phyloP scores from a whole-genome alignment of 1,284 basidiomycete species.

The Tilletia horrida region DNA sequence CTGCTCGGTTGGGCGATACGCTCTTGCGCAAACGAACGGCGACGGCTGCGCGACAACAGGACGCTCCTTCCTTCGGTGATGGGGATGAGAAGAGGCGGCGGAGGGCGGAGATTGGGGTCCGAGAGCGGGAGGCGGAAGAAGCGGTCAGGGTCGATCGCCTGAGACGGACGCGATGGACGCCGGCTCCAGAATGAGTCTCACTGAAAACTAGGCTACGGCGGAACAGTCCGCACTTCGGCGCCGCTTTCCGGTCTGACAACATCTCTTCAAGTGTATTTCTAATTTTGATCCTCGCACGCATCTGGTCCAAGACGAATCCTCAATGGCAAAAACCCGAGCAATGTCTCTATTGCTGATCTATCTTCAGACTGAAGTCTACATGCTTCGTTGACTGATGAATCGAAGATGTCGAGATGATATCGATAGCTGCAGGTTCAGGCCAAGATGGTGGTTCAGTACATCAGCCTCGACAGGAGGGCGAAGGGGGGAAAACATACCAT shows the following conservation, averaged over 20 bases:
- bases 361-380: constrained; percentile 53
- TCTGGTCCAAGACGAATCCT: too few relatives aligned
- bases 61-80: background rate
- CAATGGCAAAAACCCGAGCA: background rate
- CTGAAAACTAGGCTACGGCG: background rate
- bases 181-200: background rate
- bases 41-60: background rate
- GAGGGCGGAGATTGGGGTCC: background rate
- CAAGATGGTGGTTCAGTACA: background rate
- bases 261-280: too few relatives aligned
- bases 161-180: constrained; percentile 6
- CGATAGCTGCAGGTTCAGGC: constrained; percentile 34
- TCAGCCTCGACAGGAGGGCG: background rate
- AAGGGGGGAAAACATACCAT: constrained; percentile 25
- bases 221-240: too few relatives aligned
- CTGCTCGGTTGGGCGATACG: background rate
- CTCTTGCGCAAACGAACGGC: background rate
- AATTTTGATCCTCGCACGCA: too few relatives aligned
- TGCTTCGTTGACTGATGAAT: constrained; percentile 54
- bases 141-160: background rate
- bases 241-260: too few relatives aligned
- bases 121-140: background rate
- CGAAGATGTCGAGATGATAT: constrained; percentile 49
- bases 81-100: background rate
- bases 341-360: constrained; percentile 33